Evolutionary conservation across 177 flowering plant genomes (phyloP).

Genomic region (Vitis hybrid): DNA sequence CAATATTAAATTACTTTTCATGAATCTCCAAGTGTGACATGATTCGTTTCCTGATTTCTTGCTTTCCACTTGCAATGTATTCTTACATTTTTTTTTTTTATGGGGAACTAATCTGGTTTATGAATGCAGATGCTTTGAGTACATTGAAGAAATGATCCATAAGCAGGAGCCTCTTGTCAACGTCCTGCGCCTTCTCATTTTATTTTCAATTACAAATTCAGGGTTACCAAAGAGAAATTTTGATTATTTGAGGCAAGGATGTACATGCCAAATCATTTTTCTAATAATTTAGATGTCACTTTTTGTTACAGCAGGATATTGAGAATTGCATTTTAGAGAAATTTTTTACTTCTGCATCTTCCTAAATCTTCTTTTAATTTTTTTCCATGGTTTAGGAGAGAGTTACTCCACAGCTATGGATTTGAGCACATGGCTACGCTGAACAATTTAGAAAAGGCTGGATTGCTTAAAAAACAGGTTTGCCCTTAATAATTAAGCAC

Average conservation of each 20-base stretch:
- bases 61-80: not conserved
- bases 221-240: slow-evolving; percentile 87
- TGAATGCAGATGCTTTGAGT: slow-evolving; percentile 86
- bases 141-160: slow-evolving; percentile 97
- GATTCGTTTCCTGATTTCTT: no score
- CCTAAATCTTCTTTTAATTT: not conserved
- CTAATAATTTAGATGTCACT: not conserved
- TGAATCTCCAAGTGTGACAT: no score
- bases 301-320: not conserved
- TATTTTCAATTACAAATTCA: slow-evolving; percentile 83
- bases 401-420: slow-evolving; percentile 97
- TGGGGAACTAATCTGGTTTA: slow-evolving; percentile 6
- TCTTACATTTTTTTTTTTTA: not conserved
- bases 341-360: not conserved
- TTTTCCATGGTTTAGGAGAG: slow-evolving; percentile 62
- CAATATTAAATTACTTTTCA: not conserved
- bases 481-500: not conserved
- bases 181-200: slow-evolving; percentile 80
- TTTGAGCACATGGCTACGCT: slow-evolving; percentile 91
- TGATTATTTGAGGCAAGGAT: slow-evolving; percentile 81
- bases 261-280: not conserved
- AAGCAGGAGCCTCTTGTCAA: slow-evolving; percentile 88
- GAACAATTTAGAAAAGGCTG: slow-evolving; percentile 91
- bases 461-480: slow-evolving; percentile 89
- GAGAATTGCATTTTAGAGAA: not conserved